Percentiles rank a stretch among this genome's conserved stretches.
Evolutionary conservation across 2,329 filamentous ascomycete genomes (phyloP).

Genomic region (Aspergillus transmontanensis): DNA sequence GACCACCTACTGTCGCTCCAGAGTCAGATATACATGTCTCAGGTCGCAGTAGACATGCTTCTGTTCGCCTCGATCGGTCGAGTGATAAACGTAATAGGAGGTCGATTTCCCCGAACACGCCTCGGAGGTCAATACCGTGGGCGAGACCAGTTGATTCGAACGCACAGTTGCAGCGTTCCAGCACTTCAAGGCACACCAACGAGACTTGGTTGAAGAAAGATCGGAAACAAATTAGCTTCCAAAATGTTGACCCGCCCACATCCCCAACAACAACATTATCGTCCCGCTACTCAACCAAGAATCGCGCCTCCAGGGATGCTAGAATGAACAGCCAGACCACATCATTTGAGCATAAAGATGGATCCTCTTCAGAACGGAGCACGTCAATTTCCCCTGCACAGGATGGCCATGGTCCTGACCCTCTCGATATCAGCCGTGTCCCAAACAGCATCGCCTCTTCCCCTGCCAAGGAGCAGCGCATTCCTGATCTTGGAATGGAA

Average conservation of each 20-base stretch:
- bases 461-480: background rate
- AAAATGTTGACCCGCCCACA: constrained; percentile 38
- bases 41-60: too few relatives aligned
- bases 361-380: background rate
- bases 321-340: background rate
- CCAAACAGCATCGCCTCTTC: background rate
- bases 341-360: background rate
- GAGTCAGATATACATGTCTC: background rate
- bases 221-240: constrained; percentile 29
- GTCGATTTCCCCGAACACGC: constrained; percentile 9
- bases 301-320: constrained; percentile 3
- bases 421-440: background rate
- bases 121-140: constrained; percentile 9
- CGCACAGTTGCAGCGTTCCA: background rate
- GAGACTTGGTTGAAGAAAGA: constrained; percentile 35
- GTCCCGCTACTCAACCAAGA: constrained; percentile 20
- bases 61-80: background rate
- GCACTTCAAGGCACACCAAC: constrained; percentile 10
- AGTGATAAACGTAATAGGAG: background rate
- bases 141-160: background rate
- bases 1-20: constrained; percentile 1
- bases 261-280: constrained; percentile 34
- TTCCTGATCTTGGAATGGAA: background rate
- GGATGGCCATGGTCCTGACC: background rate
- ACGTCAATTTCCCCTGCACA: background rate